Conservation (phyloP, 2,329 filamentous ascomycete species). For the Colletotrichum spaethianum region DNA sequence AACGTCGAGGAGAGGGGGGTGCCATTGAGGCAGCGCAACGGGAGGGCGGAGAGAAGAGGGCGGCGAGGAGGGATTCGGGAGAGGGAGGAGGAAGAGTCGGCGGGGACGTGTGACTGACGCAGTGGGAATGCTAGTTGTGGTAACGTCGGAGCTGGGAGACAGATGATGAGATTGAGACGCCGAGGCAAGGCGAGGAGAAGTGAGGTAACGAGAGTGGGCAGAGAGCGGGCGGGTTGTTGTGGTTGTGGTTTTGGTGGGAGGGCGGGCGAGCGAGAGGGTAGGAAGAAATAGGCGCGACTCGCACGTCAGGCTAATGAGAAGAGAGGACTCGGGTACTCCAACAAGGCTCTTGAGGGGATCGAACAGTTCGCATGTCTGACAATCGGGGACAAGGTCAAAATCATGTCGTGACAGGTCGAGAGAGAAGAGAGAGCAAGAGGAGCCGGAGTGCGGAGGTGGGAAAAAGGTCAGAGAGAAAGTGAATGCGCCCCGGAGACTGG, state of each 20-base stretch:
- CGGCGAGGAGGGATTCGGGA: conserved; percentile 45
- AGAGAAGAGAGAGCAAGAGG: conserved; percentile 15
- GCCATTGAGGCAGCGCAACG: conserved; percentile 63
- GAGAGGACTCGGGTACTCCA: conserved; percentile 40
- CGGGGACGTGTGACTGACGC: conserved; percentile 49
- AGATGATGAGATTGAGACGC: conserved; percentile 50
- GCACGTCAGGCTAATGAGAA: conserved; percentile 38
- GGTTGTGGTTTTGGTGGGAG: conserved; percentile 36
- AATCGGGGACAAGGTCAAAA: conserved; percentile 30
- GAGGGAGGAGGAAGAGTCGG: conserved; percentile 49
- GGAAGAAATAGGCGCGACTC: conserved; percentile 42
- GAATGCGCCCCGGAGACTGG: conserved; percentile 39
- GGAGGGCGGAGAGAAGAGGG: conserved; percentile 30
- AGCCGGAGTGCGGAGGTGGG: conserved; percentile 37
- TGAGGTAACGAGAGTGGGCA: conserved; percentile 30
- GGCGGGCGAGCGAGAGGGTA: conserved; percentile 30
- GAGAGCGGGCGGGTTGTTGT: conserved; percentile 41
- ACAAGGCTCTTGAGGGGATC: conserved; percentile 36
- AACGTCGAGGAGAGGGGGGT: conserved; percentile 83
- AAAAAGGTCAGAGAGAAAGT: conserved; percentile 34
- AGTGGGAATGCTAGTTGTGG: conserved; percentile 51
- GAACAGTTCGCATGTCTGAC: conserved; percentile 42
- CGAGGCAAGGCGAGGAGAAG: conserved; percentile 43
- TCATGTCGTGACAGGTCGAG: conserved; percentile 41
- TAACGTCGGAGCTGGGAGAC: conserved; percentile 43